phyloP scores from a whole-genome alignment of 2,329 filamentous ascomycete genomes.

The Fusarium humuli region DNA sequence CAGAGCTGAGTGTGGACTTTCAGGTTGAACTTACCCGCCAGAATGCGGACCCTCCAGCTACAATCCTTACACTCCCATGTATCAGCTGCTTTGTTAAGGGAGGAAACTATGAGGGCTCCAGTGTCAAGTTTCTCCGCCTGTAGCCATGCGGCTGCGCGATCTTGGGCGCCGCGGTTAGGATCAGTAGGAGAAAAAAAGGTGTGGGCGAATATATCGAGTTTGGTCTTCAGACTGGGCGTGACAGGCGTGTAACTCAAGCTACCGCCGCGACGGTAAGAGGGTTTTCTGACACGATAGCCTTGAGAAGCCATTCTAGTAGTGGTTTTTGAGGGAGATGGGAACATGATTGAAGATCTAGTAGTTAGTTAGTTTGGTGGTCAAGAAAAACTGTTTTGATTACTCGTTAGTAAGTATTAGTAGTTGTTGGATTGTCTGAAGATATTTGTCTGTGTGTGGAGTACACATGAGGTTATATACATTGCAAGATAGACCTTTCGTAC shows the following conservation, averaged over 20 bases:
- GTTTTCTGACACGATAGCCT: neutral
- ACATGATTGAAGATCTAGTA: neutral
- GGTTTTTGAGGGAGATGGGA: neutral
- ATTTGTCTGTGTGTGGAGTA: no score
- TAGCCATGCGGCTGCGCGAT: neutral
- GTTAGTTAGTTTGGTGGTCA: neutral
- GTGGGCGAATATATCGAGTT: constrained; percentile 3
- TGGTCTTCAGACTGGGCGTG: neutral
- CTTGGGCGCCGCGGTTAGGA: neutral
- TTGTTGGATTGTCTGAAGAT: neutral
- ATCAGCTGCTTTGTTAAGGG: constrained; percentile 7
- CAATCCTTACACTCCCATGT: constrained; percentile 18
- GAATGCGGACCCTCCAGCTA: constrained; percentile 10
- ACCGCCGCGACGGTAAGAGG: neutral
- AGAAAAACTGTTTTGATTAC: neutral
- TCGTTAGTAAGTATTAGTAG: neutral
- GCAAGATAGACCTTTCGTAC: neutral
- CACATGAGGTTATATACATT: neutral
- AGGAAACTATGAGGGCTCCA: neutral
- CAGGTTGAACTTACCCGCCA: neutral
- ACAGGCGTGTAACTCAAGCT: neutral
- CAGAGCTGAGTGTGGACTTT: neutral
- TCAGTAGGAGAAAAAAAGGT: neutral
- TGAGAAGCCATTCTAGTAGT: neutral
- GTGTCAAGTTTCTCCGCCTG: constrained; percentile 10